Percentiles rank a stretch among this genome's conserved stretches.
These are phyloP conservation scores for Candida sp. DNA, from an alignment of 1,139 yeast species.

Conservation along the genomic window DNA sequence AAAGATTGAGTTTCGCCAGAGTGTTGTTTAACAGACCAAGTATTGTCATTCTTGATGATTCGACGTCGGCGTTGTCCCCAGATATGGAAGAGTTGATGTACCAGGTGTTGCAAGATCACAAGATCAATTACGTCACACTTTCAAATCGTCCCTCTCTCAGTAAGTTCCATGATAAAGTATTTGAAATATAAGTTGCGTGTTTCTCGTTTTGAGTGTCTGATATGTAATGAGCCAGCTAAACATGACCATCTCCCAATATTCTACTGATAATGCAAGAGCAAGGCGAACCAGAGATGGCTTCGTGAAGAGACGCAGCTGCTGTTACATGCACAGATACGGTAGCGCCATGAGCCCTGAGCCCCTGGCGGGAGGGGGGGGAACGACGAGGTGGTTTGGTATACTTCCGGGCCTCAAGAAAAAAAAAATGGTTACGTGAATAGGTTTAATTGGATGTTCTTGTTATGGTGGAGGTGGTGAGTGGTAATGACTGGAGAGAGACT, in stretches of 20 bases:
- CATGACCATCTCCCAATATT: neutral
- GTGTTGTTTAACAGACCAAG: slow-evolving; percentile 81
- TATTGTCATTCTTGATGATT: slow-evolving; percentile 89
- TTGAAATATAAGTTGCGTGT: slow-evolving; percentile 48
- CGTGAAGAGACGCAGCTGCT: too few relatives aligned
- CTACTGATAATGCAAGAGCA: neutral
- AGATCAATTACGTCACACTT: slow-evolving; percentile 81
- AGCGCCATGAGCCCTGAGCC: too few relatives aligned
- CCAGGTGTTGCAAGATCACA: slow-evolving; percentile 70
- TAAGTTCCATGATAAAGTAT: slow-evolving; percentile 79
- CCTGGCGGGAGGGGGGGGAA: too few relatives aligned
- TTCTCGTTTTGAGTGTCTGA: neutral
- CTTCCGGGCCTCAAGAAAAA: too few relatives aligned
- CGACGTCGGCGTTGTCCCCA: slow-evolving; percentile 90
- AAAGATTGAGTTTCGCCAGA: slow-evolving; percentile 89
- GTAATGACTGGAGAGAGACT: too few relatives aligned
- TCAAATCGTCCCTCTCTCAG: slow-evolving; percentile 86
- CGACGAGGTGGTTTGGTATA: too few relatives aligned
- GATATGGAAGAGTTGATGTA: slow-evolving; percentile 92
- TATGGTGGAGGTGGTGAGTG: too few relatives aligned
- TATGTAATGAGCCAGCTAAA: neutral
- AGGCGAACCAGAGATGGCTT: too few relatives aligned
- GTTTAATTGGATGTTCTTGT: too few relatives aligned
- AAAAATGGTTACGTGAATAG: too few relatives aligned
- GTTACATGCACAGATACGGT: too few relatives aligned